Percentiles rank a stretch among this genome's conserved stretches.
These are phyloP conservation scores for Xylaria bambusicola DNA, from an alignment of 495 filamentous ascomycete genomes.

Conservation along the genomic window DNA sequence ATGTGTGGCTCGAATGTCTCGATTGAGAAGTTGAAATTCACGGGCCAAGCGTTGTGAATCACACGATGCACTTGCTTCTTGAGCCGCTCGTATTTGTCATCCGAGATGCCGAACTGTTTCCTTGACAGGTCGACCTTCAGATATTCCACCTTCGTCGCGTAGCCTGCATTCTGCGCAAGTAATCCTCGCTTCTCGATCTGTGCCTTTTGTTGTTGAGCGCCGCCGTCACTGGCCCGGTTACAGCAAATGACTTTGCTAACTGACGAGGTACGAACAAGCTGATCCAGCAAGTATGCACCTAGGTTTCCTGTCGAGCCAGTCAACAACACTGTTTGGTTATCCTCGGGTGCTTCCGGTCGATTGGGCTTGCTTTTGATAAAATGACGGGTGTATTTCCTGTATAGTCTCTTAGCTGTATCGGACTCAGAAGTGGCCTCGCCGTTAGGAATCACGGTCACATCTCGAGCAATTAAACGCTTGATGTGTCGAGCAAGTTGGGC, in stretches of 20 bases:
- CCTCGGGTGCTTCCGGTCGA: constrained; percentile 18
- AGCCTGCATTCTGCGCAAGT: constrained; percentile 17
- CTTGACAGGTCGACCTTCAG: constrained; percentile 44
- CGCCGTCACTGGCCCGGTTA: constrained; percentile 45
- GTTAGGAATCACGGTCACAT: no score
- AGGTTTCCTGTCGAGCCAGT: constrained; percentile 58
- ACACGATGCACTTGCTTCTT: constrained; percentile 24
- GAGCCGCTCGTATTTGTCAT: neutral
- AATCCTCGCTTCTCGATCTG: constrained; percentile 17
- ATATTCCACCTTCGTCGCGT: constrained; percentile 41
- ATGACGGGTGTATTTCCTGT: no score
- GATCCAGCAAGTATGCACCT: constrained; percentile 53
- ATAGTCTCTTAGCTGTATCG: no score
- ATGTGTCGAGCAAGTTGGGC: no score
- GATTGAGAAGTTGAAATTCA: constrained; percentile 57
- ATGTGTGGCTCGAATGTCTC: constrained; percentile 53
- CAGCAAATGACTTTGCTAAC: constrained; percentile 54
- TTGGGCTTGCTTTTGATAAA: no score
- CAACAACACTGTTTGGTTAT: constrained; percentile 44
- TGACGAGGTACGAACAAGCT: constrained; percentile 26
- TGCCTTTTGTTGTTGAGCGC: constrained; percentile 21
- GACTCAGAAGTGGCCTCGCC: no score
- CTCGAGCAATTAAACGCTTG: no score
- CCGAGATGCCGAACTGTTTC: constrained; percentile 40
- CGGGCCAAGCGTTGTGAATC: constrained; percentile 60